Percentiles rank a stretch among this genome's conserved stretches.
Evolutionary conservation across 2,329 filamentous ascomycete species (phyloP).

Genomic region (Epicoccum nigrum): DNA sequence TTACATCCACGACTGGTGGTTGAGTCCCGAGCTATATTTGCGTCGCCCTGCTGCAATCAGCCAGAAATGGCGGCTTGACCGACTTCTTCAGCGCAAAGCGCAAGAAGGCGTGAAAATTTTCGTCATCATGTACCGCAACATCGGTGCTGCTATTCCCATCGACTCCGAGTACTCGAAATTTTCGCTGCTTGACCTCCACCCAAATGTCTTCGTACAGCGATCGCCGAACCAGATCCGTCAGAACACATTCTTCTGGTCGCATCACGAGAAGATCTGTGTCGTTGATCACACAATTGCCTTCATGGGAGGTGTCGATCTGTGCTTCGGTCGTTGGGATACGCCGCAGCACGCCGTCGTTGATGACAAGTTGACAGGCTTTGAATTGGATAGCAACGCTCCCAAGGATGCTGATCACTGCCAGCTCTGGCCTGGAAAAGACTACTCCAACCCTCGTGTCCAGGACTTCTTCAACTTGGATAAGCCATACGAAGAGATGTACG

Average conservation of each 20-base stretch:
- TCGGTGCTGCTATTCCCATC: conserved; percentile 95
- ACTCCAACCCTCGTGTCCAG: conserved; percentile 93
- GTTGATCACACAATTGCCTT: conserved; percentile 97
- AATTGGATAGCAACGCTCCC: conserved; percentile 68
- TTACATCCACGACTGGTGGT: conserved; percentile 99
- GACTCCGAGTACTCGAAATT: conserved; percentile 99
- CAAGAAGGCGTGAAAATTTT: conserved; percentile 96
- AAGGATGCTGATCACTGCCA: conserved; percentile 95
- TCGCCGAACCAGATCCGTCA: conserved; percentile 98
- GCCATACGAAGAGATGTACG: conserved; percentile 99
- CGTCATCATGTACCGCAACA: conserved; percentile 96
- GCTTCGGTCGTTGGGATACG: conserved; percentile 96
- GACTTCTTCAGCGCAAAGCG: conserved; percentile 90
- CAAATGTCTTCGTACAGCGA: conserved; percentile 93
- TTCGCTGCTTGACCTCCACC: conserved; percentile 90
- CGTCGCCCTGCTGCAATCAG: conserved; percentile 91
- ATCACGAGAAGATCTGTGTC: conserved; percentile 97
- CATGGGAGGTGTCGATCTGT: conserved; percentile 92
- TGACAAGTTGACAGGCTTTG: conserved; percentile 94
- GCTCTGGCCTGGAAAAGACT: conserved; percentile 96
- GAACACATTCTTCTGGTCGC: conserved; percentile 99
- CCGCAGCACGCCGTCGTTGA: conserved; percentile 90
- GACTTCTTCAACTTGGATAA: conserved; percentile 94
- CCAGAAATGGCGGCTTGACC: conserved; percentile 95
- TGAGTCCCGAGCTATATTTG: conserved; percentile 95